Percentiles rank a stretch among this genome's conserved stretches.
These are phyloP conservation scores for Aspergillus melleus DNA, from an alignment of 2,329 filamentous ascomycete species.

Conservation along the genomic window DNA sequence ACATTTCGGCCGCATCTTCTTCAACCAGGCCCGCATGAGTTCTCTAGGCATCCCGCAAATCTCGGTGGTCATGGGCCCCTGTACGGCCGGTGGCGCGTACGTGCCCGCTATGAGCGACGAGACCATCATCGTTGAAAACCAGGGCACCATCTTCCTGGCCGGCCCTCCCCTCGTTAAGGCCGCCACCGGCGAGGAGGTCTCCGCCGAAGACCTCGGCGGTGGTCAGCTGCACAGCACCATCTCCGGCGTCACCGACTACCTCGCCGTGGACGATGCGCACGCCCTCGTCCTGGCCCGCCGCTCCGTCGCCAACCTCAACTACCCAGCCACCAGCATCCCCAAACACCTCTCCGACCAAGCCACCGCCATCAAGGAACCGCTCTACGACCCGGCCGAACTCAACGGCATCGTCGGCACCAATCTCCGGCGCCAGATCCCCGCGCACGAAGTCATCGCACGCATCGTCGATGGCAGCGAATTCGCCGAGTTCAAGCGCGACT, in stretches of 20 bases:
- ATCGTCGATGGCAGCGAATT: conserved; percentile 90
- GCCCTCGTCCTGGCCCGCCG: conserved; percentile 82
- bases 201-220: conserved; percentile 85
- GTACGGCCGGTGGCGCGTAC: conserved; percentile 93
- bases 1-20: conserved; percentile 97
- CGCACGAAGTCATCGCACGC: conserved; percentile 87
- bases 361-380: conserved; percentile 69
- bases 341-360: conserved; percentile 23
- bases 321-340: conserved; percentile 57
- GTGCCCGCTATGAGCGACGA: conserved; percentile 98
- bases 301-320: conserved; percentile 87
- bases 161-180: conserved; percentile 94
- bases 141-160: conserved; percentile 96
- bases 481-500: conserved; percentile 90
- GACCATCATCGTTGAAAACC: conserved; percentile 91
- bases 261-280: conserved; percentile 91
- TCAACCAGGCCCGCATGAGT: conserved; percentile 95
- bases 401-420: conserved; percentile 88
- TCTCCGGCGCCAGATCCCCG: conserved; percentile 78
- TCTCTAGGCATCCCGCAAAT: conserved; percentile 86
- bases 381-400: conserved; percentile 78
- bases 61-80: conserved; percentile 94
- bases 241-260: conserved; percentile 91
- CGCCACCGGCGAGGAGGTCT: conserved; percentile 89
- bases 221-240: conserved; percentile 86